Percentiles rank a stretch among this genome's conserved stretches.
These are phyloP conservation scores for Drosera capensis DNA, from an alignment of 148 eudicot genomes.

Conservation along the genomic window DNA sequence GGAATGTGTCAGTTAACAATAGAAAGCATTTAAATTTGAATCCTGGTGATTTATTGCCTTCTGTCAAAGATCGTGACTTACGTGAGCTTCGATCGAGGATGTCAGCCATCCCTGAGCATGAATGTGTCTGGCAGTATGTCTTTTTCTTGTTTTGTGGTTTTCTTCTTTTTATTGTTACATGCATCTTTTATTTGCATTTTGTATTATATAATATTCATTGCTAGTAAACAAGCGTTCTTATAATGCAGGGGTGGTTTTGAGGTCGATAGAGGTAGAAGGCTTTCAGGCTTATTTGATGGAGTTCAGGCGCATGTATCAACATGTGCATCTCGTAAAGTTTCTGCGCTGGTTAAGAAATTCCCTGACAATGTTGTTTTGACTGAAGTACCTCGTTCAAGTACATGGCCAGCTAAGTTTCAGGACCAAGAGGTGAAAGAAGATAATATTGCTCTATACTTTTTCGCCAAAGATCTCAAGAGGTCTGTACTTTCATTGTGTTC, in stretches of 20 bases:
- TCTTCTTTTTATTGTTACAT: slow-evolving; percentile 6
- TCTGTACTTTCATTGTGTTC: slow-evolving; percentile 5
- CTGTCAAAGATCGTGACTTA: slow-evolving; percentile 12
- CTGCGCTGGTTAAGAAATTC: slow-evolving; percentile 53
- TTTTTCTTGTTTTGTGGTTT: slow-evolving; percentile 11
- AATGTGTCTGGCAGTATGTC: slow-evolving; percentile 83
- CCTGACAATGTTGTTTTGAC: slow-evolving; percentile 38
- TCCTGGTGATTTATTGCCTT: slow-evolving; percentile 20
- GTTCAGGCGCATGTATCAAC: slow-evolving; percentile 86
- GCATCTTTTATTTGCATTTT: too few relatives aligned
- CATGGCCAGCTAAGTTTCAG: slow-evolving; percentile 87
- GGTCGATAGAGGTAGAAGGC: slow-evolving; percentile 42
- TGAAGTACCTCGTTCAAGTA: slow-evolving; percentile 61
- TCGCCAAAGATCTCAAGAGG: slow-evolving; percentile 86
- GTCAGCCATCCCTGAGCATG: slow-evolving; percentile 67
- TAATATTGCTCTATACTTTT: slow-evolving; percentile 72
- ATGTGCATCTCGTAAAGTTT: slow-evolving; percentile 62
- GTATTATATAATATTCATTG: too few relatives aligned
- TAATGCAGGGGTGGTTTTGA: slow-evolving; percentile 91
- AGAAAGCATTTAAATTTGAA: slow-evolving; percentile 24
- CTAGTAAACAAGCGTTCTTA: too few relatives aligned
- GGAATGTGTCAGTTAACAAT: slow-evolving; percentile 18
- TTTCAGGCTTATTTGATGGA: slow-evolving; percentile 40
- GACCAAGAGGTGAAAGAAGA: slow-evolving; percentile 57
- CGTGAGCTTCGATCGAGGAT: slow-evolving; percentile 22